These are phyloP conservation scores for Kondoa subrosea DNA, from an alignment of 768 basidiomycete species.

Conservation along the genomic window DNA sequence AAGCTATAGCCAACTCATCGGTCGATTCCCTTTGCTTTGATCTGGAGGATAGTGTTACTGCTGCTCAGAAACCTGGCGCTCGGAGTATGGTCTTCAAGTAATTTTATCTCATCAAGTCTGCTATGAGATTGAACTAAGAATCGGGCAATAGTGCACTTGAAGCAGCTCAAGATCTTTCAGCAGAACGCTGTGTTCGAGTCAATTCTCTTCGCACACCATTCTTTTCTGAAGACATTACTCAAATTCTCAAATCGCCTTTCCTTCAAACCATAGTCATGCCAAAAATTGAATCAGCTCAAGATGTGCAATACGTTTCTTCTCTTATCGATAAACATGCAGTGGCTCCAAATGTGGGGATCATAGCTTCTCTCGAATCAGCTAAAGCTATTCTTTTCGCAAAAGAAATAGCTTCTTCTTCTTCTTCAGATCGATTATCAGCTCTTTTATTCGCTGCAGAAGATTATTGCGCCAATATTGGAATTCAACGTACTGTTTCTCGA, in stretches of 20 bases:
- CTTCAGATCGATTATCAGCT: constrained; percentile 30
- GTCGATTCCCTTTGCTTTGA: constrained; percentile 5
- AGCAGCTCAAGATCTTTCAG: not conserved
- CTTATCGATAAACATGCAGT: not conserved
- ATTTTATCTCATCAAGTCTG: not conserved
- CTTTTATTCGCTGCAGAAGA: constrained; percentile 86
- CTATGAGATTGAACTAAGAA: not conserved
- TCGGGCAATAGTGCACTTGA: not conserved
- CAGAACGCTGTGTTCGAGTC: not conserved
- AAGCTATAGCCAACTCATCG: not conserved
- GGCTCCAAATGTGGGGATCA: not conserved
- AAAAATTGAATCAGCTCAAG: not conserved
- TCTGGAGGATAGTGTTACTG: constrained; percentile 2
- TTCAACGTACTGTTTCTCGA: constrained; percentile 57
- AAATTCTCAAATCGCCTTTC: not conserved
- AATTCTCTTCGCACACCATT: not conserved
- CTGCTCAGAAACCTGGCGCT: not conserved
- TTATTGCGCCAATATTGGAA: constrained; percentile 76
- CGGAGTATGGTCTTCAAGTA: not conserved
- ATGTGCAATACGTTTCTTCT: not conserved
- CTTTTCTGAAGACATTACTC: not conserved
- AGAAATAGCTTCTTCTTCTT: not conserved
- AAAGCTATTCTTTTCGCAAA: not conserved
- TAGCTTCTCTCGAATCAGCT: not conserved
- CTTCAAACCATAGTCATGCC: not conserved